A percentile compares a stretch with the other conserved stretches of the same genome.
Conservation (phyloP, 305 asterid genomes). For the Rubia peregrina region DNA sequence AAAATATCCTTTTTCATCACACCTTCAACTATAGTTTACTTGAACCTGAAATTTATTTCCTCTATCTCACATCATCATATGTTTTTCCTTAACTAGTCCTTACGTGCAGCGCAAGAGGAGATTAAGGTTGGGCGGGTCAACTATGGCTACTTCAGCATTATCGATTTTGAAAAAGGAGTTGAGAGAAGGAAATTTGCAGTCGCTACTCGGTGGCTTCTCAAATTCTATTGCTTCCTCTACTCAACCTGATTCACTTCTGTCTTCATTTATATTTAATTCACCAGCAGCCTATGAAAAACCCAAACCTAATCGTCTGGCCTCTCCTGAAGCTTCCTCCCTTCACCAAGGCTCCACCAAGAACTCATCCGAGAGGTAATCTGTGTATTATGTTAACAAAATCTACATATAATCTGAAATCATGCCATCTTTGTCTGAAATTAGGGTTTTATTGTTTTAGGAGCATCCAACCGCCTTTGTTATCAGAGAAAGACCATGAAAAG, state of each 20-base stretch:
- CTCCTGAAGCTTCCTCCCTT: conserved; percentile 26
- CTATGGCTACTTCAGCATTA: conserved; percentile 29
- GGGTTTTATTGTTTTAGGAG: conserved; percentile 24
- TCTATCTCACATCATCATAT: neutral
- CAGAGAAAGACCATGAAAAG: conserved; percentile 73
- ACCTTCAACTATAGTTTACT: neutral
- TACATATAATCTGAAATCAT: too few species aligned
- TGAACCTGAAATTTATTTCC: neutral
- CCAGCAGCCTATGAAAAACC: conserved; percentile 32
- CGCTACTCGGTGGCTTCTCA: conserved; percentile 53
- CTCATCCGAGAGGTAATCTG: conserved; percentile 35
- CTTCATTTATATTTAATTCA: conserved; percentile 59
- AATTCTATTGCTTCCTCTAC: conserved; percentile 36
- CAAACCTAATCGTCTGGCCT: conserved; percentile 20
- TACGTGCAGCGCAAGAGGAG: conserved; percentile 75
- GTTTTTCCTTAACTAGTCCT: conserved; percentile 37
- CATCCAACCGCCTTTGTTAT: conserved; percentile 27
- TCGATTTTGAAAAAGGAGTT: conserved; percentile 53
- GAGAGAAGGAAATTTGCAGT: conserved; percentile 57
- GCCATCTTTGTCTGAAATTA: neutral
- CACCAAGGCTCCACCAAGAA: conserved; percentile 28
- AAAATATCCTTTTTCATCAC: conserved; percentile 55
- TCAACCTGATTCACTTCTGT: conserved; percentile 57
- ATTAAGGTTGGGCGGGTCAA: conserved; percentile 38
- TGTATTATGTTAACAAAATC: too few species aligned